These are phyloP conservation scores for Colletotrichum tropicicola DNA, from an alignment of 2,329 filamentous ascomycete genomes.

Conservation along the genomic window DNA sequence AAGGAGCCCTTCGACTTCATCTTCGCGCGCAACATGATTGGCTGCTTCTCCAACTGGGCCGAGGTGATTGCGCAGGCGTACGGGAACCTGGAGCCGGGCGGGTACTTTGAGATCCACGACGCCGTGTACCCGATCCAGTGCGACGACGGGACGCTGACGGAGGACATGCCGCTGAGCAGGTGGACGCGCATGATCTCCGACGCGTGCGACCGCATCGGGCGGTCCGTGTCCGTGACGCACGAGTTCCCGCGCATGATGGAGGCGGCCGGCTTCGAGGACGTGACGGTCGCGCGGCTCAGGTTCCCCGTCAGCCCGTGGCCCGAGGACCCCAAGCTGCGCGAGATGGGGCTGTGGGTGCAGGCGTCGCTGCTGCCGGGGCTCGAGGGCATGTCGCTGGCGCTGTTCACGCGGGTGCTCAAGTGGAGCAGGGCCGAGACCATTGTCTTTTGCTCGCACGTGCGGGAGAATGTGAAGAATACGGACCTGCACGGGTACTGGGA, in stretches of 20 bases:
- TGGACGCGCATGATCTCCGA: slow-evolving; percentile 56
- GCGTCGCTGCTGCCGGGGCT: slow-evolving; percentile 34
- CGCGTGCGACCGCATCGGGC: slow-evolving; percentile 9
- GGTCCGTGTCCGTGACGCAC: slow-evolving; percentile 27
- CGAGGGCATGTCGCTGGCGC: slow-evolving; percentile 33
- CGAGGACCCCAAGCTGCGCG: slow-evolving; percentile 49
- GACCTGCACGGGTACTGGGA: slow-evolving; percentile 39
- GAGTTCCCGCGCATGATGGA: slow-evolving; percentile 30
- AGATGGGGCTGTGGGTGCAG: slow-evolving; percentile 39
- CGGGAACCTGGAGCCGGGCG: slow-evolving; percentile 49
- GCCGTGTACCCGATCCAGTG: slow-evolving; percentile 37
- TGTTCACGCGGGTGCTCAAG: slow-evolving; percentile 35
- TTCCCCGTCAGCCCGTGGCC: slow-evolving; percentile 52
- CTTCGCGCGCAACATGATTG: slow-evolving; percentile 20
- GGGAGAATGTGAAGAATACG: slow-evolving; percentile 35
- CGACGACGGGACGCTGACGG: slow-evolving; percentile 38
- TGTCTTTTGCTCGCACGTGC: slow-evolving; percentile 35
- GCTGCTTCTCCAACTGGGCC: slow-evolving; percentile 34
- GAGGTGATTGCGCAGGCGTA: slow-evolving; percentile 41
- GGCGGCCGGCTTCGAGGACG: slow-evolving; percentile 40
- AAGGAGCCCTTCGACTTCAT: slow-evolving; percentile 24
- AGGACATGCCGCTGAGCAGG: slow-evolving; percentile 31
- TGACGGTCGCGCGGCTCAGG: slow-evolving; percentile 37
- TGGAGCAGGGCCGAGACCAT: slow-evolving; percentile 36
- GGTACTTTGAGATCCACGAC: slow-evolving; percentile 55